Conservation (phyloP, 495 filamentous ascomycete species). For the Cudoniella acicularis region DNA sequence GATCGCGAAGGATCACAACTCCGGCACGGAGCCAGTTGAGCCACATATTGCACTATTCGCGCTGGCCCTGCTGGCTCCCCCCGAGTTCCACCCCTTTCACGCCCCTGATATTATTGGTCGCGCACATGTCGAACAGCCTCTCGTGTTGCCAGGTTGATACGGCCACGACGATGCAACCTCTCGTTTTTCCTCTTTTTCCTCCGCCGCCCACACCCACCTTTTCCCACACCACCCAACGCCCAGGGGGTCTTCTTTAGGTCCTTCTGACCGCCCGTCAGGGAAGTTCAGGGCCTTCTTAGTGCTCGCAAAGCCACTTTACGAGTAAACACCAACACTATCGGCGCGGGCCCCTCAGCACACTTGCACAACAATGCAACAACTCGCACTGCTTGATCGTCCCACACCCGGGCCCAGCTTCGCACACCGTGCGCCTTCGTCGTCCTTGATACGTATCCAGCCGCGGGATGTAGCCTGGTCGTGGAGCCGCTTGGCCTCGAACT, state of each 20-base stretch:
- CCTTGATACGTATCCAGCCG: constrained; percentile 24
- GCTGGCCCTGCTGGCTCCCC: no score
- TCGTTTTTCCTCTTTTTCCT: background rate
- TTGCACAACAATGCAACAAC: background rate
- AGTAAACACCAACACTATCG: background rate
- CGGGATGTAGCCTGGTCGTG: constrained; percentile 22
- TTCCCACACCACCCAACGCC: background rate
- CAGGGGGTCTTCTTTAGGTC: background rate
- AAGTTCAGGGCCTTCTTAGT: no score
- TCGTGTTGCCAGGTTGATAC: background rate
- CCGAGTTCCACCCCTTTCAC: background rate
- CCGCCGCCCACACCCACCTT: background rate
- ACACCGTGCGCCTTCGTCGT: constrained; percentile 8
- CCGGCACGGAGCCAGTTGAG: background rate
- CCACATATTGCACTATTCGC: background rate
- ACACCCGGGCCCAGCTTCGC: constrained; percentile 11
- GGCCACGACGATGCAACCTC: background rate
- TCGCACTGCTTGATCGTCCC: constrained; percentile 14
- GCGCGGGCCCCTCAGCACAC: background rate
- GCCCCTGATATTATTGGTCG: background rate
- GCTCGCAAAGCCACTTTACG: background rate
- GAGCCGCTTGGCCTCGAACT: constrained; percentile 16
- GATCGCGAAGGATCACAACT: background rate
- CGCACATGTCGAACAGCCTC: background rate
- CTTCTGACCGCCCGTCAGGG: background rate